Percentiles rank a stretch among this genome's conserved stretches.
Evolutionary conservation across 495 filamentous ascomycete genomes (phyloP).

Genomic region (Tuber magnatum): DNA sequence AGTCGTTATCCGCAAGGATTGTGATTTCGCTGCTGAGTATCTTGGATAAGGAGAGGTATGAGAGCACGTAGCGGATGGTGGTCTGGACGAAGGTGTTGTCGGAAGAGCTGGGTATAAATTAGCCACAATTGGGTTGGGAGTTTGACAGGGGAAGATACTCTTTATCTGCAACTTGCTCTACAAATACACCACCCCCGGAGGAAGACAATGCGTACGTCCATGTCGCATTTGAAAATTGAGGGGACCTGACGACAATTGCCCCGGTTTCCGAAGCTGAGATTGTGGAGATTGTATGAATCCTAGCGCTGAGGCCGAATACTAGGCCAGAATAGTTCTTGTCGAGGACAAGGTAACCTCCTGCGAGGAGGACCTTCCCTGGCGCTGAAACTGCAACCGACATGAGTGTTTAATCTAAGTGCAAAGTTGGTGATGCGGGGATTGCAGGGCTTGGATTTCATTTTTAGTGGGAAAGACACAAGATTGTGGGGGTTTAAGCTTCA

Average conservation of each 20-base stretch:
- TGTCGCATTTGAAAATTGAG: conserved; percentile 76
- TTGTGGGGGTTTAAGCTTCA: neutral
- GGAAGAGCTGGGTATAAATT: conserved; percentile 37
- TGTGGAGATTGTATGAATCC: conserved; percentile 75
- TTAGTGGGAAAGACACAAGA: neutral
- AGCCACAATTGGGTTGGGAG: conserved; percentile 37
- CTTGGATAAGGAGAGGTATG: conserved; percentile 61
- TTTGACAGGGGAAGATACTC: conserved; percentile 49
- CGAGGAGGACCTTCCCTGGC: conserved; percentile 89
- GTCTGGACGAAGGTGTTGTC: conserved; percentile 86
- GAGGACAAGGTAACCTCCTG: conserved; percentile 90
- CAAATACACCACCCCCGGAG: conserved; percentile 61
- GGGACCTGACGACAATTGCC: conserved; percentile 65
- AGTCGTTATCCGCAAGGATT: conserved; percentile 89
- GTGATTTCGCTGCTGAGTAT: conserved; percentile 61
- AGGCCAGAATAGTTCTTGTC: conserved; percentile 81
- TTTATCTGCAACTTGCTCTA: conserved; percentile 58
- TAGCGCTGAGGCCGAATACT: conserved; percentile 88
- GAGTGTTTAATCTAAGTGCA: neutral
- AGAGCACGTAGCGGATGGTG: conserved; percentile 76
- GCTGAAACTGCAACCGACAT: conserved; percentile 63
- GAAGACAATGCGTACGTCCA: conserved; percentile 78
- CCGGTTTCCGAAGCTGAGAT: conserved; percentile 46
- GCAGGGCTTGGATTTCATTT: neutral
- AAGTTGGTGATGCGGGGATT: neutral